Base-by-base conservation (phyloP, 2,329 filamentous ascomycete species). In the Colletotrichum coccodes region DNA sequence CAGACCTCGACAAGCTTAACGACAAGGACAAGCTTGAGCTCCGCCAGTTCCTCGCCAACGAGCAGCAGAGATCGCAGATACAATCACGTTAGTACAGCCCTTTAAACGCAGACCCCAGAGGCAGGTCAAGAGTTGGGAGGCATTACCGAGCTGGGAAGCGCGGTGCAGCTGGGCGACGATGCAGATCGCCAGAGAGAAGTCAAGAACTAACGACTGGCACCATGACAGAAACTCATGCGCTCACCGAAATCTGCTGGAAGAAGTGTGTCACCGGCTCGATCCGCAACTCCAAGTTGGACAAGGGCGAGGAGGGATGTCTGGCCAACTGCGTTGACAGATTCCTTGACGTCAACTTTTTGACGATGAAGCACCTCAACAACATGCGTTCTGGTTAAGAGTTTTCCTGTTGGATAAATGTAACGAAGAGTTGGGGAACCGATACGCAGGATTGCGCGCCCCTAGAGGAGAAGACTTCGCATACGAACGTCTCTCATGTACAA, bases 271-370 rank as follows among this genome's bases (percentile, higher is more conserved):
- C 92, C 9, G 85, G 90, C 61, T 86, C 86, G 66, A 91, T 98
- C 79, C 90, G 91, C 73, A 88, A 86, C 70, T 88, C 90, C 32
- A 89, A 90, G 75, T 85, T 99, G 73, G 94, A 97, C 73, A 88
- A 87, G 76, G 84, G 82, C 70, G 96, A 99, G 84, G 91, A 96
- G 83, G 83, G 85, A 9, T 99, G 96, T 80, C 88, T 97, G 79
- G 86, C 91, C 79, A 98, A 97, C 85, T 99, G 96, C 77, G 94
- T 98, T 64, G 93, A 97, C 76, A 88, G 96, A 64, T 98, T 97
- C 82, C 87, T 98, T 83, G 96, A 99, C 81, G 89, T 94, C 71
- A 96, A 95, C 82, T 82, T 93, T 72, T 85, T 94, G 60, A 92
- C 97, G n/a, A 84, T 98, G 80, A 92, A 91, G 85, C 92, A 98